Conservation (phyloP, 306 rosid genomes). For the Begonia peltatifolia region DNA sequence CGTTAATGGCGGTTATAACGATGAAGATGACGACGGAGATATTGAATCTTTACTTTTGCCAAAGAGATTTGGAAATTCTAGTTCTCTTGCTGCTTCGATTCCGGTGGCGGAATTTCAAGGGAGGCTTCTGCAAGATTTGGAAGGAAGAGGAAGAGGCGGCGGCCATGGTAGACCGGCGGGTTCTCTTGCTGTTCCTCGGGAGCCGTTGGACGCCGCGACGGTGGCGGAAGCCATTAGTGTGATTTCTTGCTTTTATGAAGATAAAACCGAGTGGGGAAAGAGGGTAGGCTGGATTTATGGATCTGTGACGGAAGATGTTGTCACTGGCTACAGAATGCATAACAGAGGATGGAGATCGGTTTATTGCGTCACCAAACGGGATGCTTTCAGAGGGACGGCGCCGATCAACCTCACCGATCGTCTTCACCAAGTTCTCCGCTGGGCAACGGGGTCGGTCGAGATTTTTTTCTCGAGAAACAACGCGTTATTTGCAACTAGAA, state of each 20-base stretch:
- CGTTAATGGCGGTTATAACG: constrained; percentile 22
- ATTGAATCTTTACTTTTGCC: constrained; percentile 75
- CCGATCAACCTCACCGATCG: constrained; percentile 76
- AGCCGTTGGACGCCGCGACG: constrained; percentile 68
- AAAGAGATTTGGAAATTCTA: constrained; percentile 66
- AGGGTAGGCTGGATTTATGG: constrained; percentile 90
- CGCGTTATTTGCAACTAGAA: constrained; percentile 50
- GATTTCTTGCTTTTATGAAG: constrained; percentile 75
- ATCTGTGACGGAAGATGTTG: constrained; percentile 90
- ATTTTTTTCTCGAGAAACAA: constrained; percentile 76
- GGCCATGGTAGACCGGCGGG: constrained; percentile 67
- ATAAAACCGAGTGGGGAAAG: constrained; percentile 82
- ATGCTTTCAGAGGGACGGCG: constrained; percentile 74
- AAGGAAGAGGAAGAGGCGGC: constrained; percentile 45
- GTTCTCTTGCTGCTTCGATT: constrained; percentile 50
- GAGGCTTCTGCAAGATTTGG: constrained; percentile 56
- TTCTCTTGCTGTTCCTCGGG: constrained; percentile 68
- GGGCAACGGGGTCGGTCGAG: constrained; percentile 89
- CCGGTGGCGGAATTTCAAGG: constrained; percentile 83
- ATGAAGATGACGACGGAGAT: constrained; percentile 49
- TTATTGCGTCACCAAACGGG: constrained; percentile 69
- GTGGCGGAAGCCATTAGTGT: constrained; percentile 83
- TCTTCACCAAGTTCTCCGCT: constrained; percentile 75
- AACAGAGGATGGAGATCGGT: constrained; percentile 86
- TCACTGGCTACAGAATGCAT: constrained; percentile 82